Evolutionary conservation across 805 yeast species (phyloP).

Genomic region (Spathaspora passalidarum): DNA sequence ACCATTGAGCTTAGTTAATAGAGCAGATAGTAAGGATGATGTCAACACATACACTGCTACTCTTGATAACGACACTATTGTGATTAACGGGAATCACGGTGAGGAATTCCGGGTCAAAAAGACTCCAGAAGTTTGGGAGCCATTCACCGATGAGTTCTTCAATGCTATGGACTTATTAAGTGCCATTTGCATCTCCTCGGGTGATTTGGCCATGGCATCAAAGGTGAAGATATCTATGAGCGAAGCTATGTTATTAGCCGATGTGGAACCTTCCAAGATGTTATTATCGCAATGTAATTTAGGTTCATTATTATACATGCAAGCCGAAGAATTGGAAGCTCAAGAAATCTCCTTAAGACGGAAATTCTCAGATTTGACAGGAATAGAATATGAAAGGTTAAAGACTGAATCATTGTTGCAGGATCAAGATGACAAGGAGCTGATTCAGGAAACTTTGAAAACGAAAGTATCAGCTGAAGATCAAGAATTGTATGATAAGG

Average conservation of each 20-base stretch:
- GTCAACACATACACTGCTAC: slow-evolving; percentile 13
- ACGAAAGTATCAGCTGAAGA: slow-evolving; percentile 12
- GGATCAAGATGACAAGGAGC: slow-evolving; percentile 4
- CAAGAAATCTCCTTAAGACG: slow-evolving; percentile 32
- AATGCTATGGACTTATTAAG: slow-evolving; percentile 73
- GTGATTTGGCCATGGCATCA: slow-evolving; percentile 63
- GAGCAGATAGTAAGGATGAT: background rate
- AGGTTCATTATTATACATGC: slow-evolving; percentile 66
- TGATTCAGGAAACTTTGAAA: slow-evolving; percentile 2
- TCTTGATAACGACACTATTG: slow-evolving; percentile 15
- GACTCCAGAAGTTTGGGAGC: slow-evolving; percentile 60
- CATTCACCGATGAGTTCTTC: slow-evolving; percentile 74
- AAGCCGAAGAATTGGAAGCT: slow-evolving; percentile 61
- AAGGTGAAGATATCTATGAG: slow-evolving; percentile 61
- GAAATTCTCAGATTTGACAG: slow-evolving; percentile 21
- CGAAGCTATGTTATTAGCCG: slow-evolving; percentile 72
- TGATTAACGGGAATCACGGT: slow-evolving; percentile 12
- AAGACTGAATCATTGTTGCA: slow-evolving; percentile 11
- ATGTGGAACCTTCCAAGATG: slow-evolving; percentile 61
- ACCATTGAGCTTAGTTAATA: background rate
- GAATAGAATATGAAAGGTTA: slow-evolving; percentile 19
- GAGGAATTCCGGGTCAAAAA: slow-evolving; percentile 21
- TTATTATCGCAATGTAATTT: slow-evolving; percentile 64
- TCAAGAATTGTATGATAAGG: slow-evolving; percentile 20
- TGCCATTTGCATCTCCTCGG: slow-evolving; percentile 65